Evolutionary conservation across 345 rosid species (phyloP).

Genomic region (Raphanus raphanistrum): DNA sequence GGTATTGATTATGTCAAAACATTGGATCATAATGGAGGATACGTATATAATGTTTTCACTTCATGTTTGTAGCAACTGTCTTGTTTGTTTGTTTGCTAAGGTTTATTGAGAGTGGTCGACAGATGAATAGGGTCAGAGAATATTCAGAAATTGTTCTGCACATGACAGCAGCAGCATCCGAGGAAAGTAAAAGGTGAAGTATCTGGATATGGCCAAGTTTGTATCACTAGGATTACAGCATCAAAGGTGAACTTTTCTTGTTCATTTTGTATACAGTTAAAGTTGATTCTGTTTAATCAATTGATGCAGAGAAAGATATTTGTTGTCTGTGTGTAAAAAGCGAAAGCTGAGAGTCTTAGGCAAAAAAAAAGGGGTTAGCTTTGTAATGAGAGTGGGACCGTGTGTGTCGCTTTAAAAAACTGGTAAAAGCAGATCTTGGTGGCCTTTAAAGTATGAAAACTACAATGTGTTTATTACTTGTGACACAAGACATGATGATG

Average conservation of each 20-base stretch:
- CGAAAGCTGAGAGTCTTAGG: neutral
- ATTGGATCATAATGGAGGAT: neutral
- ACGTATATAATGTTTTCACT: conserved; percentile 3
- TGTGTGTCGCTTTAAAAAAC: neutral
- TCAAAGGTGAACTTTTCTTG: conserved; percentile 20
- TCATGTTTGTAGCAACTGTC: neutral
- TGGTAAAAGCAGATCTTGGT: neutral
- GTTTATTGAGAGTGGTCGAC: conserved; percentile 13
- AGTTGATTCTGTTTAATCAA: conserved; percentile 15
- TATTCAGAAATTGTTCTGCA: neutral
- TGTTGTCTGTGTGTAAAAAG: neutral
- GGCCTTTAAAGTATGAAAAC: neutral
- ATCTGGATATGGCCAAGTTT: neutral
- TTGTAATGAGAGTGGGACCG: neutral
- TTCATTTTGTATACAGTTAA: conserved; percentile 2
- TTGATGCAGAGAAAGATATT: conserved; percentile 18
- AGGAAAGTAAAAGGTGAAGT: too few relatives aligned
- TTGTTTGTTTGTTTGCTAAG: conserved; percentile 5
- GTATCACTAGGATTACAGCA: neutral
- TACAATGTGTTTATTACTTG: conserved; percentile 3
- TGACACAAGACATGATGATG: neutral
- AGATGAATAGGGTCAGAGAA: neutral
- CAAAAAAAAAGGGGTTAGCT: too few relatives aligned
- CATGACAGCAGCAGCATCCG: neutral
- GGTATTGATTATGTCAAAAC: conserved; percentile 3